Percentiles rank a stretch among this genome's conserved stretches.
These are phyloP conservation scores for Candida boidinii DNA, from an alignment of 805 yeast genomes.

Conservation along the genomic window DNA sequence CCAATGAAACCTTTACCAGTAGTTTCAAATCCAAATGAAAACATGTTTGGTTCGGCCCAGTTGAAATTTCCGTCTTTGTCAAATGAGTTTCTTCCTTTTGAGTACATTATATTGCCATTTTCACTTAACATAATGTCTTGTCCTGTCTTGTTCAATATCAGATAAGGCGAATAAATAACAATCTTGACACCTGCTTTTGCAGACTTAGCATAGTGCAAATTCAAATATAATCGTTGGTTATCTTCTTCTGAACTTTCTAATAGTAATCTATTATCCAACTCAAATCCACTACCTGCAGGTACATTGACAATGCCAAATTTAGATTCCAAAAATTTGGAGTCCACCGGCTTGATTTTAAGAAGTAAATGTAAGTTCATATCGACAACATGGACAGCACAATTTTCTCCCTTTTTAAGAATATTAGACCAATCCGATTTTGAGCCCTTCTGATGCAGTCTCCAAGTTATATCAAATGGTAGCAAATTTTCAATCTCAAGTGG, in stretches of 20 bases:
- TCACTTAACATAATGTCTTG: conserved; percentile 54
- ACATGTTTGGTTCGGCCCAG: conserved; percentile 58
- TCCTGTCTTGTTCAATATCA: conserved; percentile 75
- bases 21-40: conserved; percentile 60
- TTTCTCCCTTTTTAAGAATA: conserved; percentile 51
- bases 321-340: conserved; percentile 52
- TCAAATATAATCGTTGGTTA: conserved; percentile 49
- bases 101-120: conserved; percentile 37
- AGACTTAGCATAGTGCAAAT: conserved; percentile 51
- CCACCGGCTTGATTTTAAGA: conserved; percentile 58
- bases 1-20: conserved; percentile 26
- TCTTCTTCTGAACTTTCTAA: conserved; percentile 50
- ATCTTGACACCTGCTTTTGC: conserved; percentile 54
- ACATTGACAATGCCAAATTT: conserved; percentile 71
- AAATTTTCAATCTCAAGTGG: conserved; percentile 82
- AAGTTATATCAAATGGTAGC: conserved; percentile 72
- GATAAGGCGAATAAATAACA: conserved; percentile 75
- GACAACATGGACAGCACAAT: conserved; percentile 74
- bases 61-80: conserved; percentile 21
- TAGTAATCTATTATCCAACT: conserved; percentile 43
- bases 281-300: conserved; percentile 44
- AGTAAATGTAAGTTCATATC: conserved; percentile 63
- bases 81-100: conserved; percentile 24
- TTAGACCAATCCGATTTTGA: conserved; percentile 61
- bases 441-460: conserved; percentile 69